These are phyloP conservation scores for Emericellopsis cladophorae DNA, from an alignment of 2,329 filamentous ascomycete species.

Conservation along the genomic window DNA sequence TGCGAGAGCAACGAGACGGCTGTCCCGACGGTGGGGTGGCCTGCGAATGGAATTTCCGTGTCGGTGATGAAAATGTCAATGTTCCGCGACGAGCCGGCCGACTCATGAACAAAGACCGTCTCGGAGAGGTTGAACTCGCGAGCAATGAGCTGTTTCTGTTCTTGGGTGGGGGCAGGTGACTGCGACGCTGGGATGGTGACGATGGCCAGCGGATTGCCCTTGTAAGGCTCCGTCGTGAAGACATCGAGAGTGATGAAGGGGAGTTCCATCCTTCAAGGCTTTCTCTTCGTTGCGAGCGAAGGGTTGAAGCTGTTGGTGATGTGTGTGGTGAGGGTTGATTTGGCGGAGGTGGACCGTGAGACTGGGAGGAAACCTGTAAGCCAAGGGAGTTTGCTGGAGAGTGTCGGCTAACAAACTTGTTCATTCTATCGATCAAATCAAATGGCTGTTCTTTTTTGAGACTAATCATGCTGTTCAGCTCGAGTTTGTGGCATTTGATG, in stretches of 20 bases:
- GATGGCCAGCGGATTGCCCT: slow-evolving; percentile 49
- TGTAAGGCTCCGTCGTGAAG: slow-evolving; percentile 37
- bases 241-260: slow-evolving; percentile 43
- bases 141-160: slow-evolving; percentile 44
- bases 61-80: slow-evolving; percentile 47
- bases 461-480: too few species aligned
- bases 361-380: too few species aligned
- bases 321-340: too few species aligned
- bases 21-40: slow-evolving; percentile 48
- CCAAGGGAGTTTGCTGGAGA: too few species aligned
- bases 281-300: too few species aligned
- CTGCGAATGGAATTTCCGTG: slow-evolving; percentile 46
- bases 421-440: too few species aligned
- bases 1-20: slow-evolving; percentile 32
- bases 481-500: too few species aligned
- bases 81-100: slow-evolving; percentile 13
- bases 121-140: slow-evolving; percentile 53
- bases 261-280: slow-evolving; percentile 15
- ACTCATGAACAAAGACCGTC: slow-evolving; percentile 47
- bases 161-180: slow-evolving; percentile 28
- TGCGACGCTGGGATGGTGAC: slow-evolving; percentile 33
- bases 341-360: too few species aligned
- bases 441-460: too few species aligned
- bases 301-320: too few species aligned
- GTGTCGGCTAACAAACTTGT: too few species aligned